A percentile compares a stretch with the other conserved stretches of the same genome.
phyloP scores from a whole-genome alignment of 306 rosid species.

The Citrullus colocynthis region DNA sequence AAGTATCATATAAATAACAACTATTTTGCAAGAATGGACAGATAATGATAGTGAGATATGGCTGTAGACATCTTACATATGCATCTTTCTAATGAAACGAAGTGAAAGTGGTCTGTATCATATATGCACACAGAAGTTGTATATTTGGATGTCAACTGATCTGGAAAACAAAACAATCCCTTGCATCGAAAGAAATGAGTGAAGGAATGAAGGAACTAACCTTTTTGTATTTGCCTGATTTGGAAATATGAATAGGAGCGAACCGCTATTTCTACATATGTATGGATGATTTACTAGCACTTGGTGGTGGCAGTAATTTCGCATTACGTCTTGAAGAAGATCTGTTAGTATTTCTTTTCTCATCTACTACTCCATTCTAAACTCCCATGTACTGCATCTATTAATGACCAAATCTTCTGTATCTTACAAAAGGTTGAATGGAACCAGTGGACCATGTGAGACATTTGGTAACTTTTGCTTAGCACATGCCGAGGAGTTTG shows the following conservation, averaged over 20 bases:
- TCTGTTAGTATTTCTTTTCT: conserved; percentile 44
- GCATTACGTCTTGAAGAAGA: conserved; percentile 82
- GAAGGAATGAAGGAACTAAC: not conserved
- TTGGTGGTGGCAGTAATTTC: conserved; percentile 87
- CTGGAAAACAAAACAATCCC: not conserved
- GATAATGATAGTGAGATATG: not conserved
- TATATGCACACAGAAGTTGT: not conserved
- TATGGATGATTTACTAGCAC: conserved; percentile 60
- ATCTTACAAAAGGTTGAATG: conserved; percentile 45
- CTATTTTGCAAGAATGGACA: not conserved
- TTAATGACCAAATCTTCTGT: not conserved
- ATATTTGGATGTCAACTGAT: not conserved
- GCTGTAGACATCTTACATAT: not conserved
- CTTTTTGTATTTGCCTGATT: not conserved
- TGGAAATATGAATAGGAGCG: conserved; percentile 36
- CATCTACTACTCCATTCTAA: not conserved
- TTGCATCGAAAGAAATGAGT: not conserved
- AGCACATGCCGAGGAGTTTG: conserved; percentile 78
- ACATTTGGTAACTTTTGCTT: conserved; percentile 78
- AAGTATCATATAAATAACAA: not conserved
- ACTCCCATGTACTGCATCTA: not conserved
- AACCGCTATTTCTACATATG: conserved; percentile 75
- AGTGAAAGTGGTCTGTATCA: not conserved
- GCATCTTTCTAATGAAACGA: not conserved
- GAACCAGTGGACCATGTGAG: conserved; percentile 81